Conservation (phyloP, 2,329 filamentous ascomycete genomes). For the Fusarium vanettenii region DNA sequence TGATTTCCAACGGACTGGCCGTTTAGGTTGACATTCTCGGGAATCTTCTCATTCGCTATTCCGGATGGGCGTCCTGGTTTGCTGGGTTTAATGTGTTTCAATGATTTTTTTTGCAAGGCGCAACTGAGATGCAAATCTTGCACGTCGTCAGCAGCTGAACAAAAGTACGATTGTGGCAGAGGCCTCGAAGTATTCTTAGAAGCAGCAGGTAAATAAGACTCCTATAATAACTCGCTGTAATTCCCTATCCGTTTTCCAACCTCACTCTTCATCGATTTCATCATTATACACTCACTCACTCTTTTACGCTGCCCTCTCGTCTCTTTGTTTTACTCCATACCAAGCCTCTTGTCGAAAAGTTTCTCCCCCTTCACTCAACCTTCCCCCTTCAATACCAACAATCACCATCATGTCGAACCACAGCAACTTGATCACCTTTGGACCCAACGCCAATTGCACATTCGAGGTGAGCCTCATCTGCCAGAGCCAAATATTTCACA, state of each 20-base stretch:
- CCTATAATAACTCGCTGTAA: neutral
- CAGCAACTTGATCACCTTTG: conserved; percentile 18
- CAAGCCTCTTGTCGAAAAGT: neutral
- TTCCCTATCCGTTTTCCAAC: neutral
- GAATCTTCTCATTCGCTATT: neutral
- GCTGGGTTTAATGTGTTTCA: neutral
- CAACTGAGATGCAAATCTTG: neutral
- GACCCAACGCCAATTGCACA: conserved; percentile 31
- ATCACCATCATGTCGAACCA: neutral
- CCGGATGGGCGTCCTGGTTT: neutral
- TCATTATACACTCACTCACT: neutral
- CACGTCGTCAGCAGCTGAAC: neutral
- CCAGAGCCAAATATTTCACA: neutral
- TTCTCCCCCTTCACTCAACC: neutral
- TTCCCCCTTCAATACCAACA: neutral
- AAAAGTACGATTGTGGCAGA: neutral
- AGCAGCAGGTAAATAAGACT: neutral
- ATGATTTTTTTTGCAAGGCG: neutral
- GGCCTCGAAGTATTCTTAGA: neutral
- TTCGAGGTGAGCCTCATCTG: conserved; percentile 10
- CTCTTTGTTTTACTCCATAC: neutral
- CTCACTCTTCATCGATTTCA: neutral
- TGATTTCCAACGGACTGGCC: neutral
- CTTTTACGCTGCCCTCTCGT: neutral
- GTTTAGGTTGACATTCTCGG: neutral